phyloP scores from a whole-genome alignment of 2,329 filamentous ascomycete species.

The Fulvia fulva region DNA sequence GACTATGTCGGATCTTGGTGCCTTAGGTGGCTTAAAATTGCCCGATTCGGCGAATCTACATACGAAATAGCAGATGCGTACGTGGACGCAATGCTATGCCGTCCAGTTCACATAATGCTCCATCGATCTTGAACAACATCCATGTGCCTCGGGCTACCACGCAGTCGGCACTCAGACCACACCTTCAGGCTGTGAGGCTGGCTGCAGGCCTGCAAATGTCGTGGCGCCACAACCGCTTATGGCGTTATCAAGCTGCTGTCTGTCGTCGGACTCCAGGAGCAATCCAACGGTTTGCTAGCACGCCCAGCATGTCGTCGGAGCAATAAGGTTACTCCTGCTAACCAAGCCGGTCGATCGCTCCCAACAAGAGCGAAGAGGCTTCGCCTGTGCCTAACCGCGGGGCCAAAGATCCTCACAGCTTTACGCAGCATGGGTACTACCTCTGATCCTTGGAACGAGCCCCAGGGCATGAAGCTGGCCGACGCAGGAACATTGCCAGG shows the following conservation, averaged over 20 bases:
- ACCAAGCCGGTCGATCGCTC: not conserved
- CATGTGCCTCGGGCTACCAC: not conserved
- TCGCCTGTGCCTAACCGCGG: not conserved
- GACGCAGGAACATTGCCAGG: not conserved
- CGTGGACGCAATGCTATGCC: not conserved
- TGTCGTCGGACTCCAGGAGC: not conserved
- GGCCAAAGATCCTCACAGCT: not conserved
- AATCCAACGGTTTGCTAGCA: not conserved
- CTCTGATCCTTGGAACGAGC: not conserved
- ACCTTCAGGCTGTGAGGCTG: not conserved
- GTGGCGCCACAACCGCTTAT: not conserved
- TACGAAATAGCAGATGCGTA: too few relatives aligned
- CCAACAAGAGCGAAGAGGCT: not conserved
- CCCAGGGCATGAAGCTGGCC: not conserved
- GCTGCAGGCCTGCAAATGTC: not conserved
- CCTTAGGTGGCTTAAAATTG: too few relatives aligned
- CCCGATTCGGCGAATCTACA: too few relatives aligned
- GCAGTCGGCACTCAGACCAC: not conserved
- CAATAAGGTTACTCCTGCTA: not conserved
- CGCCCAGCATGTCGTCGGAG: not conserved
- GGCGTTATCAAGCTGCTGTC: not conserved
- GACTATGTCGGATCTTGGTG: too few relatives aligned
- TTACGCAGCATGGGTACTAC: not conserved
- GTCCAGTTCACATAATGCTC: not conserved
- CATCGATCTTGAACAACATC: not conserved